phyloP scores from a whole-genome alignment of 805 yeast genomes.

The Starmerella sirachaensis region DNA sequence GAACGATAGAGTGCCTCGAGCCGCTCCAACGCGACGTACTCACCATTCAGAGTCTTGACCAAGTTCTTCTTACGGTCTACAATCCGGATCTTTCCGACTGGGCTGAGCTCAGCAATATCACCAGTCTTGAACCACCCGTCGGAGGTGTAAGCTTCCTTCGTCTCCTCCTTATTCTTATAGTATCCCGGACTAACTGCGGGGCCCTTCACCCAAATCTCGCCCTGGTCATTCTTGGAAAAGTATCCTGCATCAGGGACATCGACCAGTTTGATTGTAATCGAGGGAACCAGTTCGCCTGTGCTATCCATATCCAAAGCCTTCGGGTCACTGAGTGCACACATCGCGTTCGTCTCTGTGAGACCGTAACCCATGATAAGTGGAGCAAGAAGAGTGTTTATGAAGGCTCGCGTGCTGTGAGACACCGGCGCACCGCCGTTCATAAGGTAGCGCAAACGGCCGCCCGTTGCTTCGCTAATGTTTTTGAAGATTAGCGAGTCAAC shows the following conservation, averaged over 20 bases:
- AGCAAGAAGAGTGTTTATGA: constrained; percentile 60
- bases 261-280: constrained; percentile 75
- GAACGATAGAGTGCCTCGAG: constrained; percentile 86
- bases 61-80: constrained; percentile 93
- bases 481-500: constrained; percentile 70
- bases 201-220: constrained; percentile 80
- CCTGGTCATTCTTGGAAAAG: constrained; percentile 79
- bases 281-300: constrained; percentile 73
- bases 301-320: constrained; percentile 56
- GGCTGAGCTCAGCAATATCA: constrained; percentile 89
- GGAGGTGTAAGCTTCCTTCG: constrained; percentile 57
- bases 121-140: constrained; percentile 96
- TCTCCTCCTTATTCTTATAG: constrained; percentile 73
- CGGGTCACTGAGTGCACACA: constrained; percentile 59
- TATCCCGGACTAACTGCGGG: constrained; percentile 62
- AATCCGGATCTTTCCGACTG: constrained; percentile 63
- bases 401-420: constrained; percentile 67
- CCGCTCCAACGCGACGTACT: constrained; percentile 93
- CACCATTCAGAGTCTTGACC: constrained; percentile 93
- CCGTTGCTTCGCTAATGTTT: constrained; percentile 85
- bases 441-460: constrained; percentile 64
- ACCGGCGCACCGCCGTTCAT: constrained; percentile 93
- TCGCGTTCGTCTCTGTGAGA: constrained; percentile 91
- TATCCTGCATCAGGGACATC: constrained; percentile 90
- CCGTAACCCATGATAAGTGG: constrained; percentile 94